phyloP scores from a whole-genome alignment of 225 moss, liverwort and hornwort species.

The Marchantia paleacea region DNA sequence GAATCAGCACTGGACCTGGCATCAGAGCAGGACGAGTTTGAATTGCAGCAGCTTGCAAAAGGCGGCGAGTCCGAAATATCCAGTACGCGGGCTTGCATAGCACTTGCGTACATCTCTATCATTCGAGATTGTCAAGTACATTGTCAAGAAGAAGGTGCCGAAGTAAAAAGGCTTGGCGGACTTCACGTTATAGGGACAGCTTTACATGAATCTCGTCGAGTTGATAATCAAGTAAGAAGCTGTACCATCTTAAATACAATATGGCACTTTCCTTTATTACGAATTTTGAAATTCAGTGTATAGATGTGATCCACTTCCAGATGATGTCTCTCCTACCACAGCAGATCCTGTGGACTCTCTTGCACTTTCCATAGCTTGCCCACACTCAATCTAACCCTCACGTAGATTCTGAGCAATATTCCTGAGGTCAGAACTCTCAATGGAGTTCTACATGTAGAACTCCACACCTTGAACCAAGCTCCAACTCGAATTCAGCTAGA shows the following conservation, averaged over 20 bases:
- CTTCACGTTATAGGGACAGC: constrained; percentile 96
- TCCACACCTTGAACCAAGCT: no score
- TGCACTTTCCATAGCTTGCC: no score
- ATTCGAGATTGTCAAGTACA: constrained; percentile 78
- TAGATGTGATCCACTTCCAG: no score
- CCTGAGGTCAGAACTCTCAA: no score
- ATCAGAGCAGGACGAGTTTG: constrained; percentile 57
- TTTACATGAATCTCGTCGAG: constrained; percentile 90
- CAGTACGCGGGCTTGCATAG: constrained; percentile 57
- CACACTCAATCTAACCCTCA: no score
- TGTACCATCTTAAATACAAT: neutral
- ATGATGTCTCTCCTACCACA: no score
- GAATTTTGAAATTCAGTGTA: no score
- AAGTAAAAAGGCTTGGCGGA: constrained; percentile 87
- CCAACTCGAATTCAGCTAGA: no score
- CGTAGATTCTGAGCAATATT: no score
- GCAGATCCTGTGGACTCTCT: no score
- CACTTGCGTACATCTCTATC: constrained; percentile 78
- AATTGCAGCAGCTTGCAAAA: constrained; percentile 51
- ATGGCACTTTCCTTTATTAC: no score
- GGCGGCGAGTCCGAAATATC: constrained; percentile 55
- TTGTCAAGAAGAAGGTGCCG: constrained; percentile 76
- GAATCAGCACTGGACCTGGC: constrained; percentile 75
- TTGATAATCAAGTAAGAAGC: constrained; percentile 80
- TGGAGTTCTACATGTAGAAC: no score